These are phyloP conservation scores for Pleodorina starrii DNA, from an alignment of 139 green algal species.

Conservation along the genomic window DNA sequence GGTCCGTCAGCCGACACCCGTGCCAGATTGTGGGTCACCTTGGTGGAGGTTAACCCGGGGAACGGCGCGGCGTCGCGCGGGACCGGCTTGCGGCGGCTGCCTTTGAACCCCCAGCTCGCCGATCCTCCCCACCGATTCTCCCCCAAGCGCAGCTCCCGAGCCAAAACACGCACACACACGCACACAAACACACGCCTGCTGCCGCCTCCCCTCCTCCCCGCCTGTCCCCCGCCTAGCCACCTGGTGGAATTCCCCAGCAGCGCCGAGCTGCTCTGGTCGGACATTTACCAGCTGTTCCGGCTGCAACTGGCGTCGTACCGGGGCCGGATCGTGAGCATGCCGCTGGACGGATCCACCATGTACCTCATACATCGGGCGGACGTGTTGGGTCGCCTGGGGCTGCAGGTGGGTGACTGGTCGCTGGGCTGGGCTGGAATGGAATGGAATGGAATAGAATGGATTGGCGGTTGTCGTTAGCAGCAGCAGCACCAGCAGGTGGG, in stretches of 20 bases:
- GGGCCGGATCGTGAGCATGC: neutral
- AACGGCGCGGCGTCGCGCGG: no score
- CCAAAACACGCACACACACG: neutral
- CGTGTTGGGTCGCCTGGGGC: neutral
- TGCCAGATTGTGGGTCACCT: no score
- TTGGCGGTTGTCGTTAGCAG: no score
- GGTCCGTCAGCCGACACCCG: neutral
- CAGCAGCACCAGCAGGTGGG: no score
- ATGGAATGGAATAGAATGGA: no score
- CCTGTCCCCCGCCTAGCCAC: neutral
- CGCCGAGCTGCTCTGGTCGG: neutral
- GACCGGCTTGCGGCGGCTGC: no score
- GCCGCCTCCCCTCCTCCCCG: neutral
- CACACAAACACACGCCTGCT: no score
- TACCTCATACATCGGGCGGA: neutral
- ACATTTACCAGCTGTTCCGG: slow-evolving; percentile 1
- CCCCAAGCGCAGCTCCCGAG: neutral
- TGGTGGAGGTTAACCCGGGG: no score
- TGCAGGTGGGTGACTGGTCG: slow-evolving; percentile 2
- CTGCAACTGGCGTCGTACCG: slow-evolving; percentile 30
- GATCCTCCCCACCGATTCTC: neutral
- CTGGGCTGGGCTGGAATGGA: no score
- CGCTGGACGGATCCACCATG: slow-evolving; percentile 1
- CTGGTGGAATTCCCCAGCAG: neutral
- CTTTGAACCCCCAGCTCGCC: no score